Evolutionary conservation across 2,329 filamentous ascomycete genomes (phyloP).

Genomic region (Phaeosphaeriaceae sp.): DNA sequence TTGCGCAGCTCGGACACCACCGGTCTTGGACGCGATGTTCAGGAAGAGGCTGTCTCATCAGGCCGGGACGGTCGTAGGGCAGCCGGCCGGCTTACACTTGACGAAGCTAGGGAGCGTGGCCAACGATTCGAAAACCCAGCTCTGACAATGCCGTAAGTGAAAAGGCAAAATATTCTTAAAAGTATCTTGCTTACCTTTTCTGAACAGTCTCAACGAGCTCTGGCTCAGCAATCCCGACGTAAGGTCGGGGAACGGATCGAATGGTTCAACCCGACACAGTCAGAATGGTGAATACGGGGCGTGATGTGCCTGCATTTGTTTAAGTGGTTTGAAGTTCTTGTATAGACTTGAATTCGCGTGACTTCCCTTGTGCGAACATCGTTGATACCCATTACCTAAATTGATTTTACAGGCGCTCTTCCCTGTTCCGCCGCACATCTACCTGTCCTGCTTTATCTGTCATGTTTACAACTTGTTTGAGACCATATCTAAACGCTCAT

Average conservation of each 20-base stretch:
- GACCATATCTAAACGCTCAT: background rate
- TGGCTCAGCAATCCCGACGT: conserved; percentile 63
- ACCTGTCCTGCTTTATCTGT: background rate
- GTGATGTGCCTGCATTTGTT: conserved; percentile 7
- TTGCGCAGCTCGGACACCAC: conserved; percentile 70
- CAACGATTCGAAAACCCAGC: conserved; percentile 79
- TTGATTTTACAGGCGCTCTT: background rate
- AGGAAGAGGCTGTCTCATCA: conserved; percentile 43
- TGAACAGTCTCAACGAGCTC: conserved; percentile 66
- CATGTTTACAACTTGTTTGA: background rate
- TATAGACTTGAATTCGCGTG: conserved; percentile 7
- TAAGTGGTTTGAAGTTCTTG: conserved; percentile 19
- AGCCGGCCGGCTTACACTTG: conserved; percentile 65
- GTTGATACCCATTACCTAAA: conserved; percentile 11
- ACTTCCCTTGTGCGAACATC: conserved; percentile 1
- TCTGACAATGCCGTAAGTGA: conserved; percentile 68
- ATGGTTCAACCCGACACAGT: conserved; percentile 26
- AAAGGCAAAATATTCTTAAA: background rate
- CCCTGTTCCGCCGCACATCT: background rate
- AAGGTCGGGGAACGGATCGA: conserved; percentile 30
- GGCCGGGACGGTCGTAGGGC: conserved; percentile 10
- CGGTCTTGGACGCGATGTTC: conserved; percentile 56
- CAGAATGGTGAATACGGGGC: conserved; percentile 21
- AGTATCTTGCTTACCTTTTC: conserved; percentile 14
- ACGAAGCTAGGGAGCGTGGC: conserved; percentile 75